Conservation (phyloP, 768 basidiomycete genomes). For the Rhodosporidiobolus sp. region DNA sequence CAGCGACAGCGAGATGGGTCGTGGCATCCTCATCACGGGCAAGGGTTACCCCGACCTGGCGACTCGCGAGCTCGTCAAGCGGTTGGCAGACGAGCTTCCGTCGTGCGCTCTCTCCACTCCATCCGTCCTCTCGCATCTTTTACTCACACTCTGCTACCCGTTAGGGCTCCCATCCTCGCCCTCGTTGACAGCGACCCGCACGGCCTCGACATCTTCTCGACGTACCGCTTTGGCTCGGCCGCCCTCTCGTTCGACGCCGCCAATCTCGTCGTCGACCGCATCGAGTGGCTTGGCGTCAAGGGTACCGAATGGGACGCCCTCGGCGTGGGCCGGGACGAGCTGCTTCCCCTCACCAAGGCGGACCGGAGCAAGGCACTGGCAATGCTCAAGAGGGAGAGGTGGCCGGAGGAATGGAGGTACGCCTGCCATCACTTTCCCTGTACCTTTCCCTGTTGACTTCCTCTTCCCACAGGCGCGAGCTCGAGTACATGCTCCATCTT, state of each 20-base stretch:
- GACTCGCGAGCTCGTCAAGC: conserved; percentile 76
- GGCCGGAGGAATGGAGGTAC: conserved; percentile 70
- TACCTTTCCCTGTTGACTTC: neutral
- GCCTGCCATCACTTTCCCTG: conserved; percentile 33
- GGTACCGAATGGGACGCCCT: conserved; percentile 53
- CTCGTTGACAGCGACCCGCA: conserved; percentile 89
- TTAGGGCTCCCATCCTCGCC: conserved; percentile 70
- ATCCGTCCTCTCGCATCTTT: neutral
- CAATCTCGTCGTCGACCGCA: conserved; percentile 57
- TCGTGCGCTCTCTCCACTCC: neutral
- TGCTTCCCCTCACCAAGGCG: conserved; percentile 66
- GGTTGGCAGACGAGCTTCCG: conserved; percentile 66
- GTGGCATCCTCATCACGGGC: conserved; percentile 53
- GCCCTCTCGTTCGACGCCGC: conserved; percentile 67
- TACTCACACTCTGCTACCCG: no score
- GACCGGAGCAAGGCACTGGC: conserved; percentile 73
- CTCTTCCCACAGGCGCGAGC: conserved; percentile 62
- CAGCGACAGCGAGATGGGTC: conserved; percentile 48
- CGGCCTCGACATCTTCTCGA: conserved; percentile 85
- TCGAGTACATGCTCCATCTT: conserved; percentile 70
- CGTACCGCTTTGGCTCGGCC: conserved; percentile 76
- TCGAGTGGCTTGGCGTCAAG: conserved; percentile 78
- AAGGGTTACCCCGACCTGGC: conserved; percentile 96
- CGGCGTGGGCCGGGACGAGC: conserved; percentile 58
- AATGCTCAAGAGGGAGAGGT: conserved; percentile 57